Evolutionary conservation across 768 basidiomycete genomes (phyloP), one percentile per base, ranked within the genome.

Genomic region (Tylopilus felleus): DNA sequence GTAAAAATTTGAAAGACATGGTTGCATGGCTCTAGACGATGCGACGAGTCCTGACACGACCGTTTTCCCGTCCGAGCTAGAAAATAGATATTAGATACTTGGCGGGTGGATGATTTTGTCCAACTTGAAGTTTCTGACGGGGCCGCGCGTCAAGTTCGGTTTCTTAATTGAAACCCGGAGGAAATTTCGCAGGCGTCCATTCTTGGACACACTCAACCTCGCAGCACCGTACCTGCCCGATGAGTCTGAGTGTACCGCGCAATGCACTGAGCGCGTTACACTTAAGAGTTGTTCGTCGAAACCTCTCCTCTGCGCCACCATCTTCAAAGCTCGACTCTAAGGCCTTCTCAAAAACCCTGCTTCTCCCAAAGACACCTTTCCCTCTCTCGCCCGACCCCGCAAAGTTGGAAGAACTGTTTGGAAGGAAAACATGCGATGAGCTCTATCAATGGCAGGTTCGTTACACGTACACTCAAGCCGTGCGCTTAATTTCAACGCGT

Each of bases 301-400:
- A n/a, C 33, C 8, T 65, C 29, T 67, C 61, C 16, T 61, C 60
- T 36, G 39, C 50, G 5, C 21, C 45, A 31, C 29, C 10, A 13
- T 25, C 48, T 17, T 31, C 55, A 25, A 59, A 49, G 31, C 21
- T 50, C 27, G 62, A 66, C 55, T 17, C 58, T 19, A 78, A 80
- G 38, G 67, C 71, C 12, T 87, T 77, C 56, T 74, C 80, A 6
- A 70, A 77, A 36, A 90, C 93, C 0, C 74, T 99, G 12, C 77
- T 84, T 4, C 81, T 98, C 4, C 96, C 96, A 0, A 86, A 84
- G 61, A 94, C 96, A 0, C 59, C 75, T 0, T 93, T 98, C 66
- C 84, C 90, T 2, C 75, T 93, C 45, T 81, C 88, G 73, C 74
- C 80, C 3, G 80, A 91, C 60, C 80, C 85, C 1, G 74, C 75